A percentile compares a stretch with the other conserved stretches of the same genome.
phyloP scores from a whole-genome alignment of 371 early-diverging fungal species.

The Mucor indicus region DNA sequence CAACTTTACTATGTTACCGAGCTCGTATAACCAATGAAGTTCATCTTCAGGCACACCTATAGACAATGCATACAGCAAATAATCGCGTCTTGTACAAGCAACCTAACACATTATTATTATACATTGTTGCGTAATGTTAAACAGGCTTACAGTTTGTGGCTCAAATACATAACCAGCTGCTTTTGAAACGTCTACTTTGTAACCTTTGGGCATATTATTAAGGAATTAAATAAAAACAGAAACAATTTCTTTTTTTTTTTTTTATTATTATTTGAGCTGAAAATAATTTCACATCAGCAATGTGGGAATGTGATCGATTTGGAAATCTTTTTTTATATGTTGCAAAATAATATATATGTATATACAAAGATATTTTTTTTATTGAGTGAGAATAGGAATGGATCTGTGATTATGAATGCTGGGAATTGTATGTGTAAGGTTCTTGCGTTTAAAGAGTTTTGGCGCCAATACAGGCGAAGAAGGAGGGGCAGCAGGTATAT shows the following conservation, averaged over 20 bases:
- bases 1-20: constrained; percentile 27
- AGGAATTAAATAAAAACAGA: neutral
- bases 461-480: neutral
- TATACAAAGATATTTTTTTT: neutral
- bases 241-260: no score
- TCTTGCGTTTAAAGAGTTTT: neutral
- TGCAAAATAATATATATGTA: neutral
- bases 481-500: neutral
- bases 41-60: constrained; percentile 61
- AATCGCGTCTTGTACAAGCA: constrained; percentile 63
- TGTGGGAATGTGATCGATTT: no score
- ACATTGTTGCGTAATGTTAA: no score
- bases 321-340: neutral
- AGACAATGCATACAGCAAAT: constrained; percentile 67
- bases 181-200: constrained; percentile 22
- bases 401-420: neutral
- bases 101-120: constrained; percentile 29
- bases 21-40: constrained; percentile 65
- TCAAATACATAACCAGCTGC: constrained; percentile 18
- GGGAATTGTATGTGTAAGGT: neutral
- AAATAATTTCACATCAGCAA: no score
- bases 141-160: constrained; percentile 5
- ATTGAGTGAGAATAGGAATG: constrained; percentile 6
- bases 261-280: no score
- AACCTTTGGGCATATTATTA: constrained; percentile 21